These are phyloP conservation scores for Tripidium arundinaceum DNA, from an alignment of 202 grass and related monocot genomes.

Conservation along the genomic window DNA sequence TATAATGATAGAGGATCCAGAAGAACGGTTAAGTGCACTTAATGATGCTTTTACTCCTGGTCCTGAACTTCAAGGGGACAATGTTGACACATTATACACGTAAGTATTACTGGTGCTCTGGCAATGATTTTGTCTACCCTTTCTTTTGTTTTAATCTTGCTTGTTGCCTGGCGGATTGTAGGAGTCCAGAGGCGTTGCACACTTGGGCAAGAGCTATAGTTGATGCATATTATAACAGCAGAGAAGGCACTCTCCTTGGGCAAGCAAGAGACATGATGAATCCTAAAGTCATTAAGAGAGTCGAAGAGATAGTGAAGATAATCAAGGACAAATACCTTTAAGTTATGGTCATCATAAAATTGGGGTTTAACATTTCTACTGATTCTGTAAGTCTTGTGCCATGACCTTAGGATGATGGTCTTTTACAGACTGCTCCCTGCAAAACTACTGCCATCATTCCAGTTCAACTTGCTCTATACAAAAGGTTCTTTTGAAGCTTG, in stretches of 20 bases:
- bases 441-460: background rate
- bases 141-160: background rate
- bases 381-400: background rate
- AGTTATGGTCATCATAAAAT: background rate
- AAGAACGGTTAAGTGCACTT: constrained; percentile 55
- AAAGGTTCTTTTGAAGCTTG: background rate
- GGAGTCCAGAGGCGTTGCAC: constrained; percentile 71
- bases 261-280: constrained; percentile 88
- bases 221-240: constrained; percentile 70
- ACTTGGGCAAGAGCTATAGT: constrained; percentile 62
- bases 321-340: constrained; percentile 70
- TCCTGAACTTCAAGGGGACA: constrained; percentile 65
- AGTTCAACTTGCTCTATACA: background rate
- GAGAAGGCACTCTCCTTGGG: constrained; percentile 55
- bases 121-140: background rate
- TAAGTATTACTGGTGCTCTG: constrained; percentile 29
- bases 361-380: background rate
- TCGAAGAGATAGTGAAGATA: constrained; percentile 63
- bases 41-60: constrained; percentile 82
- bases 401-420: background rate
- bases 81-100: constrained; percentile 76
- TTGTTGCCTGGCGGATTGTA: constrained; percentile 32
- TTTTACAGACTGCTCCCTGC: background rate
- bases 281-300: constrained; percentile 67
- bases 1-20: constrained; percentile 70